Base-by-base conservation (phyloP, 352 stramenopile genomes). In the Phytophthora quininea region DNA sequence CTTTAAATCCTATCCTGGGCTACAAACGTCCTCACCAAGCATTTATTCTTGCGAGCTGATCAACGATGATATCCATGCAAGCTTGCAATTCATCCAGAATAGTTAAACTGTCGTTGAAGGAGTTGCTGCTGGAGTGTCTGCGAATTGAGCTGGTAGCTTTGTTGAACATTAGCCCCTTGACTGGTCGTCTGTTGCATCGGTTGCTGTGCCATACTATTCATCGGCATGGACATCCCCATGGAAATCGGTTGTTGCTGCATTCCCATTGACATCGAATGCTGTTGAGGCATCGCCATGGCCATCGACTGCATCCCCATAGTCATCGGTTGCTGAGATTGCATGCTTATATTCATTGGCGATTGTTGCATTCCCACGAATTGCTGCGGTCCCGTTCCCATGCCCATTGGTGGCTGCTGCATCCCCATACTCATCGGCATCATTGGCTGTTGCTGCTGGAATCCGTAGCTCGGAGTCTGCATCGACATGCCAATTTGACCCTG, bases 41-140 rank as follows among this genome's bases (percentile, higher is more conserved):
- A 11, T 40, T 6, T 40, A 40, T 11, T 40, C 35, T 40, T 6
- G 35, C 6, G 35, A 40, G 19, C 10, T 40, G 35, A 40, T 6
- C 6, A 11, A 40, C 35, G 35, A 40, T 11, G 10, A 40, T 47
- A 24, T 47, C 35, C 6, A 11, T 40, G 35, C 19, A 47, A 43
- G 43, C 24, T 15, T n/a, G 11, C 19, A 24, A n/a, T 27, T 53
- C 54, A 74, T 9, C 62, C 52, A 11, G 40, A 56, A 11, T 67
- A 74, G 32, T 33, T 71, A 51, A 38, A 38, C 47, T 53, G 47
- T 27, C 37, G 19, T 12, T 53, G 47, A 5, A 74, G 45, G 29
- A 74, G 67, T 30, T 74, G 67, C 15, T 74, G 61, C 42, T 74
- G 67, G 6, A 71, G 62, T 12, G 62, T 64, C 47, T 71, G 70